Evolutionary conservation across 805 yeast species (phyloP).

Genomic region (Teunomyces tritomae): DNA sequence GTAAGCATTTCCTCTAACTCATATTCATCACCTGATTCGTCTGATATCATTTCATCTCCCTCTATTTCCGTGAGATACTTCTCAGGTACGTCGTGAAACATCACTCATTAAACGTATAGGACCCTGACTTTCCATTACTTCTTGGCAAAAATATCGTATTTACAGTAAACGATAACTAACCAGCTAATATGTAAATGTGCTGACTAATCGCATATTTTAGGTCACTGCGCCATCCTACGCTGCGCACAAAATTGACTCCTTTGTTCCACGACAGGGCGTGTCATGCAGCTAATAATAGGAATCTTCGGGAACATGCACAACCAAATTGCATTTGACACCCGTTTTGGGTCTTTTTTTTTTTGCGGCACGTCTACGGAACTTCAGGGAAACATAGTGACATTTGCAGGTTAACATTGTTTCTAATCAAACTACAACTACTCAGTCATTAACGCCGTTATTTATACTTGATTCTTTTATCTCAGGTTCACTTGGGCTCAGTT

Average conservation of each 20-base stretch:
- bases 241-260: not conserved
- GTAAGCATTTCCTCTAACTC: slow-evolving; percentile 3
- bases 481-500: not conserved
- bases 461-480: not conserved
- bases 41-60: not conserved
- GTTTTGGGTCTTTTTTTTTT: not conserved
- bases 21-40: not conserved
- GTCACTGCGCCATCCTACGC: not conserved
- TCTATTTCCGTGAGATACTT: not conserved
- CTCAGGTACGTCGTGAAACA: not conserved
- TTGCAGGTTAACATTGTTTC: not conserved
- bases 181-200: not conserved
- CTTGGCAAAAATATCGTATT: not conserved
- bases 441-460: not conserved
- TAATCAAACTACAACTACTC: not conserved
- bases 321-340: not conserved
- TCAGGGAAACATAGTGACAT: not conserved
- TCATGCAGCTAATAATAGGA: not conserved
- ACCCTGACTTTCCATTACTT: not conserved
- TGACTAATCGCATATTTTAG: not conserved
- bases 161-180: not conserved
- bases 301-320: not conserved
- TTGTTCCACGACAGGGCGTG: not conserved
- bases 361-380: not conserved
- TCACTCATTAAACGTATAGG: not conserved